Evolutionary conservation across 495 filamentous ascomycete species (phyloP), one percentile per base, ranked within the genome.

Genomic region (Tuber borchii): DNA sequence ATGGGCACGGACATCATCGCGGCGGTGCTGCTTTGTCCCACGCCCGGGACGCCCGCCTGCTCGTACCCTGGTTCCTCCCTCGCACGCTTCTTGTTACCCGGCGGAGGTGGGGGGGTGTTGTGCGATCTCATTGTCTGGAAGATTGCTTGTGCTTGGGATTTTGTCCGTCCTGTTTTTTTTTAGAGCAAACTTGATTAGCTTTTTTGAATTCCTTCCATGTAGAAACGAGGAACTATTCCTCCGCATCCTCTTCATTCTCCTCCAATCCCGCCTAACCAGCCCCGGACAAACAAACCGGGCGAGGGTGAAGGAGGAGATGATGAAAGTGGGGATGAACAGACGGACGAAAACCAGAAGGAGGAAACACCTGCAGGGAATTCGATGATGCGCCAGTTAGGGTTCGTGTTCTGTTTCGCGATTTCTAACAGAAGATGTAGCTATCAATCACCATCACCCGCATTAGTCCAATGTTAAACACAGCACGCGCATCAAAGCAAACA

Each of bases 301-400:
- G 26, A 69, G 46, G 45, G 40, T 69, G 61, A 26, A 73, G 45
- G 31, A 61, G 31, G 20, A 31, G 45, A 7, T 20, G 45, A 31
- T 26, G 45, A 40, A 17, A 37, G 68, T 26, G 43, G n/a, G 61
- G 45, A 34, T 2, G 56, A 26, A 74, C 78, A 46, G 61, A 73
- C 74, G 72, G 69, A 70, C n/a, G 72, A 76, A 71, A 74, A 42
- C 42, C 7, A 9, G 46, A 71, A 73, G 39, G 74, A 45, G 42
- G 77, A 77, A 74, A 73, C 70, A 81, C 79, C 79, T 81, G 43
- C 69, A 72, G 79, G 79, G 65, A 77, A 37, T 61, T 78, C 80
- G 79, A 81, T 81, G 43, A 70, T 71, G 76, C 75, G 80, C 79
- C 79, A 81, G 80, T 81, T 80, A 70, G 79, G 79, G 70, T 74